Conservation (phyloP, 2,329 filamentous ascomycete genomes). For the Neonectria ditissima region DNA sequence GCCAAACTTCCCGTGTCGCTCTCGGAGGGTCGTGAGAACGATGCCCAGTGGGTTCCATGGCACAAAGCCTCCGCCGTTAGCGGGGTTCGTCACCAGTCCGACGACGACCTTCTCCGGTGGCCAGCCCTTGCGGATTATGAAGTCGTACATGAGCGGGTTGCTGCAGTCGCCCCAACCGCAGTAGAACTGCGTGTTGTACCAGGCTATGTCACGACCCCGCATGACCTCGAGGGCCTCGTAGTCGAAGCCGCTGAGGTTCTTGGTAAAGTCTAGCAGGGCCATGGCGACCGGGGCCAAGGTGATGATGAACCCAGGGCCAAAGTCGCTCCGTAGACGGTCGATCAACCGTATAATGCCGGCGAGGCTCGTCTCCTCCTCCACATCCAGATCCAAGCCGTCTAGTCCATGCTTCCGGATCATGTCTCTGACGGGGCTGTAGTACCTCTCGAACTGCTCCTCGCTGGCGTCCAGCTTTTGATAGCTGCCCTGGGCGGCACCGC, state of each 20-base stretch:
- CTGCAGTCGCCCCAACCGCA: conserved; percentile 80
- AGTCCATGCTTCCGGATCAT: conserved; percentile 71
- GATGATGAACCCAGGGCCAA: conserved; percentile 78
- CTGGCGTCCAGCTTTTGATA: conserved; percentile 70
- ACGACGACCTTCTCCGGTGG: conserved; percentile 78
- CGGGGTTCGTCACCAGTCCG: conserved; percentile 82
- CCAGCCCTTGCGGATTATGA: conserved; percentile 74
- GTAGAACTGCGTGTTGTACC: conserved; percentile 96
- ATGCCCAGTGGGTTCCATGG: conserved; percentile 59
- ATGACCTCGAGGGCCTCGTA: conserved; percentile 80
- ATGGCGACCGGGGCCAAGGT: conserved; percentile 86
- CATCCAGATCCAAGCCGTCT: conserved; percentile 81
- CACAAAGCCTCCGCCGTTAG: conserved; percentile 73
- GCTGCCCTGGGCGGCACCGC: conserved; percentile 83
- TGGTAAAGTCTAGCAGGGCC: conserved; percentile 66
- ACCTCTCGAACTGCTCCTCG: conserved; percentile 74
- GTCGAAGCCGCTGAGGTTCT: conserved; percentile 83
- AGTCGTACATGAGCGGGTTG: conserved; percentile 61
- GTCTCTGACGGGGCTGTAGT: conserved; percentile 76
- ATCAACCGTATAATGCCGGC: conserved; percentile 74
- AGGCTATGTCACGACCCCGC: conserved; percentile 75
- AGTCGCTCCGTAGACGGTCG: conserved; percentile 75
- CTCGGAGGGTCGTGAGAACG: conserved; percentile 57
- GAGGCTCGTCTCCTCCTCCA: conserved; percentile 82
- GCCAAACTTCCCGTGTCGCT: conserved; percentile 75